These are phyloP conservation scores for Pugionium dolabratum DNA, from an alignment of 345 rosid genomes.

Conservation along the genomic window DNA sequence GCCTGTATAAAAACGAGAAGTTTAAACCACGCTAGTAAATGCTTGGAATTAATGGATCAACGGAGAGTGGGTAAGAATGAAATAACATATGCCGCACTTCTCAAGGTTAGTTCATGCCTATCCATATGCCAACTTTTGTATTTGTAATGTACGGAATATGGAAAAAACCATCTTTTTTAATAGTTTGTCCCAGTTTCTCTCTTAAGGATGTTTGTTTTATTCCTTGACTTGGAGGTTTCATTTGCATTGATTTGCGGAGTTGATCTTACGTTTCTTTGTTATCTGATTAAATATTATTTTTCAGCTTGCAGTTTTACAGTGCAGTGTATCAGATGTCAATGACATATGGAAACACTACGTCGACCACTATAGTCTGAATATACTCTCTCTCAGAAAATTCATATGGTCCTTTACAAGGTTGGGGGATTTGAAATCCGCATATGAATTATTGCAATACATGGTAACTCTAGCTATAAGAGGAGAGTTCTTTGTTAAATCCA, in stretches of 20 bases:
- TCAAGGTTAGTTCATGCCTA: slow-evolving; percentile 58
- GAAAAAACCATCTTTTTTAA: too few species aligned
- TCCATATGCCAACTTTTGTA: too few species aligned
- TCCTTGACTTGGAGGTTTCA: slow-evolving; percentile 23
- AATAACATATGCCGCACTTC: slow-evolving; percentile 68
- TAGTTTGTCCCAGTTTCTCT: too few species aligned
- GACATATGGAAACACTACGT: slow-evolving; percentile 67
- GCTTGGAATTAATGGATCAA: slow-evolving; percentile 83
- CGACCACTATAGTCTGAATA: slow-evolving; percentile 56
- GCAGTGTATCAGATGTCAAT: slow-evolving; percentile 55
- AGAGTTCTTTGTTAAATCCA: slow-evolving; percentile 34
- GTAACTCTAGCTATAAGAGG: slow-evolving; percentile 51
- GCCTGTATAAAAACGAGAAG: slow-evolving; percentile 52
- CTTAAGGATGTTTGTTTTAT: too few species aligned
- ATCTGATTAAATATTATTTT: slow-evolving; percentile 34
- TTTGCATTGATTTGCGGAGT: slow-evolving; percentile 1
- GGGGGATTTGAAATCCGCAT: slow-evolving; percentile 71
- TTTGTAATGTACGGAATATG: too few species aligned
- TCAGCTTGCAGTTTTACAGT: slow-evolving; percentile 83
- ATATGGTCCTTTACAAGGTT: slow-evolving; percentile 64
- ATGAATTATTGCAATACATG: slow-evolving; percentile 70
- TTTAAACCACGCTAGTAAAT: slow-evolving; percentile 49
- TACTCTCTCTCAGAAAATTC: slow-evolving; percentile 53
- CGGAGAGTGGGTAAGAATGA: slow-evolving; percentile 69
- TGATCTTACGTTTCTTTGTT: slow-evolving; percentile 16